Evolutionary conservation across 1,139 yeast species (phyloP), one percentile per base, ranked within the genome.

Genomic region (Yamadazyma kanchanaburiensis): DNA sequence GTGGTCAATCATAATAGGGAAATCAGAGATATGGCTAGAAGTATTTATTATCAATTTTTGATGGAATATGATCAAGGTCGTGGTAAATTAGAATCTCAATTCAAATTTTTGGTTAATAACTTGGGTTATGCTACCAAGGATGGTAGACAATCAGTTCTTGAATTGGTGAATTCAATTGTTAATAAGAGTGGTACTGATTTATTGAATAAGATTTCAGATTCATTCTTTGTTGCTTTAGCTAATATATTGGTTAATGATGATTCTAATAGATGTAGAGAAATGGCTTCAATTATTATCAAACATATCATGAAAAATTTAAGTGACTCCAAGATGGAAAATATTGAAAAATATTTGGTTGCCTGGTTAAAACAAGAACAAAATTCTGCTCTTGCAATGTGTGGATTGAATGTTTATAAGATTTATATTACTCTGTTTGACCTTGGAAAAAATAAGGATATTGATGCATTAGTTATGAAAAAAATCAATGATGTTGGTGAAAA

Each of bases 51-150:
- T 55, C 91, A 81, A 49, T 94, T 91, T 48, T 61, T 91, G 48
- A 84, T 89, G 81, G 96, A 88, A 48, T 91, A 86, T 49, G 97
- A 95, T 46, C 97, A 91, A 60, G 89, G 97, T 19, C 74, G 80
- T 48, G 89, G 94, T 5, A 76, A 88, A 42, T 58, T 91, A 31
- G 94, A 85, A 43, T 85, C 81, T 46, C 95, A 86, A 46, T 80
- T 89, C 57, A 79, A 81, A 41, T 80, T 82, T 49, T 67, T 91
- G 56, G 83, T 89, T n/a, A 77, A 77, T 40, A 91, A 94, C 52
- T 64, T 94, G 48, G 72, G 79, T 16, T 94, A 94, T 51, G 91
- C 95, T 10, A 80, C 95, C 4, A 82, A 82, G 38, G 74, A 78
- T 26, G 99, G 98, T 31, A 73, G 97, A 33, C 81, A 83, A 46